Base-by-base conservation (phyloP, 208 protist species). In the Leishmania lainsoni region DNA sequence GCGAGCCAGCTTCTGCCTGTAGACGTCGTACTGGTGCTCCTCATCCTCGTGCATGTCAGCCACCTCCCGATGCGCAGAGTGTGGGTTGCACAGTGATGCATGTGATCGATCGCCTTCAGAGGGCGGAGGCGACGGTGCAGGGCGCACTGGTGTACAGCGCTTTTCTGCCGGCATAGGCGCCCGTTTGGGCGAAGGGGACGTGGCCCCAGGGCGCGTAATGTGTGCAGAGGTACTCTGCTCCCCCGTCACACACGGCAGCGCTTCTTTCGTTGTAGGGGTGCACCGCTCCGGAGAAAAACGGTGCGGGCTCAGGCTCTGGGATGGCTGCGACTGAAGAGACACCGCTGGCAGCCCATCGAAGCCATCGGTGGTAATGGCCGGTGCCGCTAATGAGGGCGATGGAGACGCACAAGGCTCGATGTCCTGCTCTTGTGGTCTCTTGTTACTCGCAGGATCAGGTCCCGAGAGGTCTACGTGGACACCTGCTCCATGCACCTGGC, bases 21-120 rank as follows among this genome's bases (percentile, higher is more conserved):
- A 82, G 65, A 66, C 74, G 0, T 76, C 78, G 66, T 82, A 86
- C 39, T 82, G 51, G 3, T 74, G 59, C 73, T 86, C 74, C 56
- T 81, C 76, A 10, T 81, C 69, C 42, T 51, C 78, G 17, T 70
- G 69, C 3, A 51, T 20, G 39, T 51, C 26, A 45, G 42, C 6
- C 20, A 16, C 39, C 69, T 51, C 45, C 0, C 69, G 26, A 32
- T 54, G 69, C 22, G n/a, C 22, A 54, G 39, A 3, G 35, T 51
- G 16, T 5, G 22, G 35, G 5, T 26, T 73, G 8, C 22, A 45
- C 20, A 22, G 45, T 29, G 45, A 73, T 73, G 10, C 10, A 5
- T 9, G 3, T 73, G 26, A 26, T 4, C 22, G 2, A 26, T 73
- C 39, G 42, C 3, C 26, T 32, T 52, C 22, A 26, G 39, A 54